Base-by-base conservation (phyloP, 495 filamentous ascomycete species). In the Penicillium soppii region DNA sequence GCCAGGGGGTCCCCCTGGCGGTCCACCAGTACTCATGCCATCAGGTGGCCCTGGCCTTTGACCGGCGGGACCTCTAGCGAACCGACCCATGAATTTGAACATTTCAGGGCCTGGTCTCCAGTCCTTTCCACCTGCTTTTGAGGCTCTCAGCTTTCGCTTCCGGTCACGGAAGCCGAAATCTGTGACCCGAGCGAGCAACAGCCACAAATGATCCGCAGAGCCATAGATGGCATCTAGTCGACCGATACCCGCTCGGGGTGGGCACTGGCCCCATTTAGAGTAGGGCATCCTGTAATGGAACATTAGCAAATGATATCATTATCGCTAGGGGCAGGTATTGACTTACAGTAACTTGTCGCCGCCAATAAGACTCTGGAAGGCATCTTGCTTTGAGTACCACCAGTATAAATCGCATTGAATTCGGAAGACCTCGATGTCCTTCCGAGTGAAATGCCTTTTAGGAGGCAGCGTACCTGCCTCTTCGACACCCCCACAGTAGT, bases 371-470 rank as follows among this genome's bases (percentile, higher is more conserved):
- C 90, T 91, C 66, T 97, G 92, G 58, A 91, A 89, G 5, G 86
- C 81, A 69, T 98, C 94, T 69, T 96, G 92, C 70, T 96, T 95
- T 47, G 78, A 84, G 68, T 87, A 98, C 91, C 90, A 97, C 94
- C 94, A 98, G 71, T 88, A 95, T 23, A 98, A 74, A 69, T 98
- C 94, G 47, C 86, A 82, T 45, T 95, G 80, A 30, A 88, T 81
- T 62, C 90, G 83, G 59, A 88, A 95, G 20, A 72, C 81, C 52
- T 92, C 88, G 42, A 92, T 78, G 41, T 94, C 90, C 48, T 83
- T 86, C 16, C 82, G 76, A 3, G 83, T 82, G 35, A 86, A 83
- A n/a, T 68, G 59, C 25, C 57, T 62, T 40, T 67, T 65, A 38
- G 53, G 62, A 15, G 33, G 12, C 13, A 43, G 21, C 16, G 47